Evolutionary conservation across 1,284 basidiomycete species (phyloP).

Genomic region (Athelia psychrophila): DNA sequence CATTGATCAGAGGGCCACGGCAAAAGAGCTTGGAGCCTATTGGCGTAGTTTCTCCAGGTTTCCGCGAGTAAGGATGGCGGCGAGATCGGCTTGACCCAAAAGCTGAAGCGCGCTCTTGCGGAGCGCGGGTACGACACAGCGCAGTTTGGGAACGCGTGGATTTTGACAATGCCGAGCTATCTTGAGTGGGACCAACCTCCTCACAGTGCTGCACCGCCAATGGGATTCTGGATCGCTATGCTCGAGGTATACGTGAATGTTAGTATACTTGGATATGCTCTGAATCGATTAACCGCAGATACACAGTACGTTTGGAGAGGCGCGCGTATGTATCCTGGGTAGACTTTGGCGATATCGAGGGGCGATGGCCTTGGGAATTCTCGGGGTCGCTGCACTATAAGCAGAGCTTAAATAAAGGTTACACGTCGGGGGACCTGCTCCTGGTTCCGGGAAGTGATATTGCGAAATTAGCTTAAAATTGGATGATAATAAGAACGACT

Average conservation of each 20-base stretch:
- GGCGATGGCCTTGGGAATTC: too few species aligned
- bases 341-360: too few species aligned
- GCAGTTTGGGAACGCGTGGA: slow-evolving; percentile 53
- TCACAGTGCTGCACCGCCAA: slow-evolving; percentile 75
- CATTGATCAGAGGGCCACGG: too few species aligned
- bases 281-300: slow-evolving; percentile 39
- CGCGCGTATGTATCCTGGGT: slow-evolving; percentile 63
- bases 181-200: slow-evolving; percentile 69
- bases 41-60: slow-evolving; percentile 40
- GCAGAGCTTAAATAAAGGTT: too few species aligned
- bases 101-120: slow-evolving; percentile 35
- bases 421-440: too few species aligned
- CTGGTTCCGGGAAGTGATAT: too few species aligned
- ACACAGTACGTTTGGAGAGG: slow-evolving; percentile 78
- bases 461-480: too few species aligned
- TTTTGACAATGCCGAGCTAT: slow-evolving; percentile 75
- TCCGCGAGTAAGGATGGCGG: slow-evolving; percentile 1
- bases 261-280: not conserved
- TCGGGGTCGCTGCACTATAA: too few species aligned
- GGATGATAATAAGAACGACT: too few species aligned
- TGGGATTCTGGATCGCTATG: slow-evolving; percentile 45
- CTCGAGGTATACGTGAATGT: slow-evolving; percentile 45
- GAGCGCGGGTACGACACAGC: slow-evolving; percentile 25
- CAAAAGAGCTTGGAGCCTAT: too few species aligned
- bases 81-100: slow-evolving; percentile 17